These are phyloP conservation scores for Trichoderma simmonsii DNA, from an alignment of 2,329 filamentous ascomycete genomes.

Conservation along the genomic window DNA sequence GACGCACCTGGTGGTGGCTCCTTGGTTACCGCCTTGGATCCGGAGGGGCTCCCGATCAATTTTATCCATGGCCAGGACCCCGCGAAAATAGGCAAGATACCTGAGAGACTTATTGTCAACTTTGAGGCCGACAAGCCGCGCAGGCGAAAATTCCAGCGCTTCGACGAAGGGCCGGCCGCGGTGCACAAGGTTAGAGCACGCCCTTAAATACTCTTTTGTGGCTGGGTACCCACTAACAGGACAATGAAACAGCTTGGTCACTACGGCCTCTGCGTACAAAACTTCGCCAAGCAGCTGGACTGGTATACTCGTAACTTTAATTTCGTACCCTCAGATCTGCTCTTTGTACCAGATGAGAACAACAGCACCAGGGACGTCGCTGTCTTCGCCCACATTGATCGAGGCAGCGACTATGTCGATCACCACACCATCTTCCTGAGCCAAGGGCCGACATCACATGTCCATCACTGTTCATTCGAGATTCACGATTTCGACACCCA, in stretches of 20 bases:
- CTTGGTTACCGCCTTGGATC: slow-evolving; percentile 17
- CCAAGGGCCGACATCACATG: slow-evolving; percentile 25
- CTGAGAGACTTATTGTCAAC: not conserved
- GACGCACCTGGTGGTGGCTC: slow-evolving; percentile 20
- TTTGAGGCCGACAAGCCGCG: not conserved
- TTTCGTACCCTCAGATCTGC: slow-evolving; percentile 38
- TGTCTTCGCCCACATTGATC: slow-evolving; percentile 53
- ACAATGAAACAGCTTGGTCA: not conserved
- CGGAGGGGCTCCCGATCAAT: slow-evolving; percentile 15
- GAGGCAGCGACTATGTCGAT: slow-evolving; percentile 47
- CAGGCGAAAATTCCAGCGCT: not conserved
- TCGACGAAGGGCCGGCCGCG: not conserved
- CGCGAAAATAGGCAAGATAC: not conserved
- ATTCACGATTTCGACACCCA: slow-evolving; percentile 61
- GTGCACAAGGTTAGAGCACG: not conserved
- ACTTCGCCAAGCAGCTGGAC: slow-evolving; percentile 21
- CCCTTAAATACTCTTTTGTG: not conserved
- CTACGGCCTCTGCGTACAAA: not conserved
- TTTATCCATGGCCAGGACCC: not conserved
- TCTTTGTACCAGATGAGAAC: not conserved
- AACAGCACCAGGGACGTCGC: slow-evolving; percentile 23
- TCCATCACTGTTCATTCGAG: slow-evolving; percentile 36
- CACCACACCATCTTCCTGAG: slow-evolving; percentile 55
- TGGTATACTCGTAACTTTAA: slow-evolving; percentile 44
- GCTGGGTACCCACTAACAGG: not conserved